These are phyloP conservation scores for Microbotryomycetes sp. DNA, from an alignment of 1,284 basidiomycete genomes.

Conservation along the genomic window DNA sequence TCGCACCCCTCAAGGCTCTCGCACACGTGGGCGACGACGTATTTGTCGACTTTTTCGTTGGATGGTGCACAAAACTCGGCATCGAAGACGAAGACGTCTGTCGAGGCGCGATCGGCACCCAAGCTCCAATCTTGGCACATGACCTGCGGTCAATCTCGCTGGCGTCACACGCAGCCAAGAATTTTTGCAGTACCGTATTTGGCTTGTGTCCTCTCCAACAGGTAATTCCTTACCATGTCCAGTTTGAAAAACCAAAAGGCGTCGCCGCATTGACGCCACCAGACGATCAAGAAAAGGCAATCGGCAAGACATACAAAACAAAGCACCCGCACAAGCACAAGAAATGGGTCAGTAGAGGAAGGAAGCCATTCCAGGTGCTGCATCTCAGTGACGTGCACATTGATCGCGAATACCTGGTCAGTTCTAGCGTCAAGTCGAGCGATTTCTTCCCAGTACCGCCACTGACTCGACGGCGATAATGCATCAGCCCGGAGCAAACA, in stretches of 20 bases:
- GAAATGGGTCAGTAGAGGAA: constrained; percentile 4
- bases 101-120: constrained; percentile 47
- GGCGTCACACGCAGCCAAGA: constrained; percentile 49
- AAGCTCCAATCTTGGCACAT: constrained; percentile 55
- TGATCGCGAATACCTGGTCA: constrained; percentile 40
- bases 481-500: constrained; percentile 46
- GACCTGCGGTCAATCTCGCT: constrained; percentile 50
- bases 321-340: background rate
- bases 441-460: background rate
- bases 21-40: constrained; percentile 36
- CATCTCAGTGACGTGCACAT: constrained; percentile 39
- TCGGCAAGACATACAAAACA: background rate
- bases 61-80: constrained; percentile 32
- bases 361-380: constrained; percentile 33
- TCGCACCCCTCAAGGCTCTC: constrained; percentile 33
- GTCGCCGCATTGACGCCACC: background rate
- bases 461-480: background rate
- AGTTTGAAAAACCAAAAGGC: constrained; percentile 1
- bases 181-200: constrained; percentile 53
- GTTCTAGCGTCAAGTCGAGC: constrained; percentile 17
- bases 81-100: constrained; percentile 51
- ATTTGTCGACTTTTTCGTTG: constrained; percentile 32
- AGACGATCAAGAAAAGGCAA: background rate
- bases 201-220: constrained; percentile 48
- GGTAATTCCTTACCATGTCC: constrained; percentile 27